Evolutionary conservation across 1,284 basidiomycete species (phyloP).

Genomic region (Stereum hirsutum): DNA sequence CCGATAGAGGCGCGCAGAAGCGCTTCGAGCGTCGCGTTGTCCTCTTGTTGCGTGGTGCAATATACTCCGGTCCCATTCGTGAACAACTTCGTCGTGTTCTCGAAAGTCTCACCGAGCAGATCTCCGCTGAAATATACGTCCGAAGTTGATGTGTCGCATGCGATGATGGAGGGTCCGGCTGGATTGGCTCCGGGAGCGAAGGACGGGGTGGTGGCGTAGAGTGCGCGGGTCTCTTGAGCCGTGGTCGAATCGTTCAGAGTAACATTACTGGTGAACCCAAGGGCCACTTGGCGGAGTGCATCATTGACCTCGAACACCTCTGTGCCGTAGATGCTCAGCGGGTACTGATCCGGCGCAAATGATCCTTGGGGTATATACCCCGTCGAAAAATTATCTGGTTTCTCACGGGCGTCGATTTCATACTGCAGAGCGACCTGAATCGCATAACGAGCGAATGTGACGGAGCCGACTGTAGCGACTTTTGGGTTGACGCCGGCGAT

Average conservation of each 20-base stretch:
- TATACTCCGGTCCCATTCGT: conserved; percentile 30
- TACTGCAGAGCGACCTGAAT: conserved; percentile 36
- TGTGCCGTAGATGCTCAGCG: conserved; percentile 32
- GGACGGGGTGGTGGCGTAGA: conserved; percentile 17
- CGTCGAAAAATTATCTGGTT: conserved; percentile 30
- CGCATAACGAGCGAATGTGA: conserved; percentile 33
- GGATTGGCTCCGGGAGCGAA: conserved; percentile 12
- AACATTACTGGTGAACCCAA: conserved; percentile 22
- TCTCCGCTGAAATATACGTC: conserved; percentile 35
- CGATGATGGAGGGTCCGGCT: conserved; percentile 25
- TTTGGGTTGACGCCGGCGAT: conserved; percentile 37
- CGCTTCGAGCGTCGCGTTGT: conserved; percentile 36
- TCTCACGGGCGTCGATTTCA: conserved; percentile 37
- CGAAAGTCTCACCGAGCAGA: conserved; percentile 28
- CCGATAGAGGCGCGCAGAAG: conserved; percentile 30
- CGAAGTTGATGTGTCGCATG: conserved; percentile 30
- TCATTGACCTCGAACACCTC: conserved; percentile 44
- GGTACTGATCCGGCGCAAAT: conserved; percentile 21
- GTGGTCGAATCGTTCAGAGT: conserved; percentile 26
- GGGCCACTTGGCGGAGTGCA: conserved; percentile 28
- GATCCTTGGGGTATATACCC: conserved; percentile 32
- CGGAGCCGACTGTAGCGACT: conserved; percentile 30
- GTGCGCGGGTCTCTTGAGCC: conserved; percentile 24
- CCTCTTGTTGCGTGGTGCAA: conserved; percentile 38
- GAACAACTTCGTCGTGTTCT: conserved; percentile 30